phyloP scores from a whole-genome alignment of 2,329 filamentous ascomycete species.

The Blastomyces emzantsi region DNA sequence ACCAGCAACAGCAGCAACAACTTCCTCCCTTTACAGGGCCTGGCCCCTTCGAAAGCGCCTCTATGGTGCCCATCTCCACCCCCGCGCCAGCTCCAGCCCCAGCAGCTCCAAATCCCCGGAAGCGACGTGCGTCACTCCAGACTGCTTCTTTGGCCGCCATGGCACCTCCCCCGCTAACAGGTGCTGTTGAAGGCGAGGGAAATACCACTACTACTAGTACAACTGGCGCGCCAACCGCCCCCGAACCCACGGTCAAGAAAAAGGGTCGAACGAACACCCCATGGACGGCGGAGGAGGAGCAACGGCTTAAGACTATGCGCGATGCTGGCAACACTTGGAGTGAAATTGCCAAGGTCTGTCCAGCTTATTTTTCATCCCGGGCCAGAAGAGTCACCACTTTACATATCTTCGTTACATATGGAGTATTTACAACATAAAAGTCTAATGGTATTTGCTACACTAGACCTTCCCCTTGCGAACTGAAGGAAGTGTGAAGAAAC shows the following conservation, averaged over 20 bases:
- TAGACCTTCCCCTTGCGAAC: slow-evolving; percentile 88
- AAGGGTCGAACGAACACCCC: slow-evolving; percentile 98
- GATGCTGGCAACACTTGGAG: slow-evolving; percentile 93
- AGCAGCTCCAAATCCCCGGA: slow-evolving; percentile 32
- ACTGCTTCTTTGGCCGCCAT: slow-evolving; percentile 31
- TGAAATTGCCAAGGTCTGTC: slow-evolving; percentile 84
- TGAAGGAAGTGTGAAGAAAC: slow-evolving; percentile 97
- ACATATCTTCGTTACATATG: neutral
- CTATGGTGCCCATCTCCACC: slow-evolving; percentile 29
- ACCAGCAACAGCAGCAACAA: slow-evolving; percentile 31
- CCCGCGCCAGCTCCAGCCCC: slow-evolving; percentile 21
- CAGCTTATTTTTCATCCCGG: neutral
- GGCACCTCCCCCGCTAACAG: slow-evolving; percentile 25
- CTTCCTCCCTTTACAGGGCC: slow-evolving; percentile 23
- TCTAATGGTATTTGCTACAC: slow-evolving; percentile 6
- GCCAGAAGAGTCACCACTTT: neutral
- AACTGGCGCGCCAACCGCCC: slow-evolving; percentile 35
- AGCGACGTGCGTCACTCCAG: slow-evolving; percentile 37
- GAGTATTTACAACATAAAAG: neutral
- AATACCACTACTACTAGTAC: slow-evolving; percentile 17
- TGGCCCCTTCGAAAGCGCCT: slow-evolving; percentile 28
- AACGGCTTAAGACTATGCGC: slow-evolving; percentile 85
- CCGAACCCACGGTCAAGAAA: slow-evolving; percentile 53
- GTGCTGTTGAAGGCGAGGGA: slow-evolving; percentile 23
- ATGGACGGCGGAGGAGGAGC: slow-evolving; percentile 92